These are phyloP conservation scores for Haberlea rhodopensis DNA, from an alignment of 257 asterid genomes.

Conservation along the genomic window DNA sequence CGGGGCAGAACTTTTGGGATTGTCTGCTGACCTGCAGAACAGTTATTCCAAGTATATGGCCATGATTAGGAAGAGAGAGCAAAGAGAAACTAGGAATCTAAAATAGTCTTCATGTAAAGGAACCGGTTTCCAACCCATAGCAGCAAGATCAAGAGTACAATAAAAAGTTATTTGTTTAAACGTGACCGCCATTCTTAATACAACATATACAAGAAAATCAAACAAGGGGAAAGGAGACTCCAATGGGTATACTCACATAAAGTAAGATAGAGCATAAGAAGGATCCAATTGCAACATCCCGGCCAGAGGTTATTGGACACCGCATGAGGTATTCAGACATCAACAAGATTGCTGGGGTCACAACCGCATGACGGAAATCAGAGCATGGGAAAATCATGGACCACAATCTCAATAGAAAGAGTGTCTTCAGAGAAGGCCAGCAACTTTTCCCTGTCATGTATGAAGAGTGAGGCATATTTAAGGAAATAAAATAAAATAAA, in stretches of 20 bases:
- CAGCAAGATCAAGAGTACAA: not conserved
- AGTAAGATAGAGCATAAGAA: slow-evolving; percentile 91
- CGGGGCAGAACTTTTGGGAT: slow-evolving; percentile 76
- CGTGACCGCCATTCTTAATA: not conserved
- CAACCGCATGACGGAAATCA: slow-evolving; percentile 88
- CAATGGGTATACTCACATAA: slow-evolving; percentile 54
- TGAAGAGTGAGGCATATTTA: slow-evolving; percentile 2
- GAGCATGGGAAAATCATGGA: slow-evolving; percentile 95
- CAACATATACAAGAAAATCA: not conserved
- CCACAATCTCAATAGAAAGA: slow-evolving; percentile 82
- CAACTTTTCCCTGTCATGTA: slow-evolving; percentile 63
- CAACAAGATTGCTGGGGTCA: slow-evolving; percentile 78
- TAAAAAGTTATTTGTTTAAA: not conserved
- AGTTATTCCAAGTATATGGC: slow-evolving; percentile 14
- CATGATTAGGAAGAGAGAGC: slow-evolving; percentile 13
- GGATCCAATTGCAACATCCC: slow-evolving; percentile 75
- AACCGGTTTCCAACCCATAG: not conserved
- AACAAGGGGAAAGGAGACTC: not conserved
- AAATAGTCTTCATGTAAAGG: not conserved
- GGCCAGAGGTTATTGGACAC: slow-evolving; percentile 66
- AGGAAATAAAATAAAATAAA: slow-evolving; percentile 21
- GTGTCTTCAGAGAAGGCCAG: slow-evolving; percentile 89
- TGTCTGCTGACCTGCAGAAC: slow-evolving; percentile 56
- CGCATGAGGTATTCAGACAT: slow-evolving; percentile 89
- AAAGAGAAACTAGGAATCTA: not conserved